Evolutionary conservation across 352 stramenopile species (phyloP), one percentile per base, ranked within the genome.

Genomic region (Phytophthora boehmeriae): DNA sequence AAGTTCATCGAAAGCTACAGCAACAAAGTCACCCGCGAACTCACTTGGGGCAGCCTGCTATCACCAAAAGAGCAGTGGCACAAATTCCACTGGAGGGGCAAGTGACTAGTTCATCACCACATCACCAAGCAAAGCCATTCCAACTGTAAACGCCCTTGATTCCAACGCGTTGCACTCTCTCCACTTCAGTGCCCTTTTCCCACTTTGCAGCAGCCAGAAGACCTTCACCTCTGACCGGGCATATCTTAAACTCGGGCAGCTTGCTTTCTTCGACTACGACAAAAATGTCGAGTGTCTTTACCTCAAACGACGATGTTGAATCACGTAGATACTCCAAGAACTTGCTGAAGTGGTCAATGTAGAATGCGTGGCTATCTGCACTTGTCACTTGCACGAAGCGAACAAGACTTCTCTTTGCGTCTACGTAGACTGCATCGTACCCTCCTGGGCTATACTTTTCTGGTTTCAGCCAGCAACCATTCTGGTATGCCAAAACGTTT

Each of bases 361-460:
- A n/a, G 39, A 65, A 46, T 8, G 4, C 45, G 20, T 54, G 39
- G 1, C 16, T 16, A 17, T 65, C 14, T 1, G 39, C 22, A 5
- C 19, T 17, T 2, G 46, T 17, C 38, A 64, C 48, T 54, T 59
- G 57, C 3, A 66, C 41, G 39, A 66, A 66, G 25, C 48, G 23
- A 32, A 59, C 20, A 28, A 66, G 22, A 2, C 27, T 22, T 17
- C n/a, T 4, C 3, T 52, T 34, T 19, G 28, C n/a, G 17, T 66
- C 48, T n/a, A 66, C 17, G 19, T 59, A 66, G 1, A 55, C 44
- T 13, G 58, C 58, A 49, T 66, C 58, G 41, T 66, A 66, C 9
- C 48, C 57, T 14, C 48, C 48, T 35, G 48, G 32, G n/a, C 50
- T 46, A 43, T 44, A 44, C 4, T 45, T 59, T 5, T 16, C 2